Conservation (phyloP, 495 filamentous ascomycete species). For the Penicillium malachiteum region DNA sequence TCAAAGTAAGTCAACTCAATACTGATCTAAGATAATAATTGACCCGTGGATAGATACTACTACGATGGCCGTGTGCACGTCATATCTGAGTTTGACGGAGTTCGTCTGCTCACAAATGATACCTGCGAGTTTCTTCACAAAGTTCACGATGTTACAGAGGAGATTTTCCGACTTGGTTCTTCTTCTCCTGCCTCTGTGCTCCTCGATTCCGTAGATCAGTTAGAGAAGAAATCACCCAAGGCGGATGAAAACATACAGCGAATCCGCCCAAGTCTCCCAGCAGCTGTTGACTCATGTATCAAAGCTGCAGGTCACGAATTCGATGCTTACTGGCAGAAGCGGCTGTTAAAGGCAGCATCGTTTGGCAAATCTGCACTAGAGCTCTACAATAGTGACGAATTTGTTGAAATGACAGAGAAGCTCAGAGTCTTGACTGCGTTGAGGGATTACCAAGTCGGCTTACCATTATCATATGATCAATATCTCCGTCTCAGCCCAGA, state of each 20-base stretch:
- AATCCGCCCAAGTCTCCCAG: conserved; percentile 79
- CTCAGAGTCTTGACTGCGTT: conserved; percentile 89
- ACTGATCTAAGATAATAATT: background rate
- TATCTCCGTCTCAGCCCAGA: conserved; percentile 85
- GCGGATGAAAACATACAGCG: conserved; percentile 97
- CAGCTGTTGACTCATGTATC: conserved; percentile 90
- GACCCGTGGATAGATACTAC: conserved; percentile 58
- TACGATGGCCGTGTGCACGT: conserved; percentile 92
- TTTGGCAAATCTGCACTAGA: conserved; percentile 97
- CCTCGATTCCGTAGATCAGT: conserved; percentile 85
- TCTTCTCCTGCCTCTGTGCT: conserved; percentile 85
- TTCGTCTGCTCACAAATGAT: conserved; percentile 84
- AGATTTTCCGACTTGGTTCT: conserved; percentile 85
- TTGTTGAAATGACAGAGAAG: conserved; percentile 97
- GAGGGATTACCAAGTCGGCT: conserved; percentile 83
- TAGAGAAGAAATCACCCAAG: conserved; percentile 92
- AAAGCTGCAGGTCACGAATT: conserved; percentile 91
- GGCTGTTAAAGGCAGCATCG: conserved; percentile 88
- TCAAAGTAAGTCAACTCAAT: conserved; percentile 50
- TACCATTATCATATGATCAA: conserved; percentile 92
- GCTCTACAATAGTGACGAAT: conserved; percentile 95
- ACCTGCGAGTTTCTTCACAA: conserved; percentile 94
- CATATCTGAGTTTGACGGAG: conserved; percentile 83
- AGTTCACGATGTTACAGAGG: conserved; percentile 78
- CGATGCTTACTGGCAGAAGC: conserved; percentile 87